Evolutionary conservation across 768 basidiomycete species (phyloP), one percentile per base, ranked within the genome.

Genomic region (Termitomyces sp.): DNA sequence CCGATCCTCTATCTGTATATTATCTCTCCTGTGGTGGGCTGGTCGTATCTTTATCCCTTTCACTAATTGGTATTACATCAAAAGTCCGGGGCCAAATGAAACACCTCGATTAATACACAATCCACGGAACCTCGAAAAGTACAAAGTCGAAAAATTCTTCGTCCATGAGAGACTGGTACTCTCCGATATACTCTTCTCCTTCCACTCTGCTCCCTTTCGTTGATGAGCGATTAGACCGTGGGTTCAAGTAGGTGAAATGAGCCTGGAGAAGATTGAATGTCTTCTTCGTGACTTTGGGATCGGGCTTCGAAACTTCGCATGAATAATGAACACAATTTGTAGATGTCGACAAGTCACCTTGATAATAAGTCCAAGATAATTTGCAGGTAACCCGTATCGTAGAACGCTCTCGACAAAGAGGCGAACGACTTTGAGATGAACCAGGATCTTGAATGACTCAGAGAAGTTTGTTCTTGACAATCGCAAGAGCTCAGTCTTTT

Each of bases 131-230:
- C 70, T 98, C 96, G 67, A 87, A 95, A 66, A 96, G 68, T 23
- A 98, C 92, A 65, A 98, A 99, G 71, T 96, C 93, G 68, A 89
- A 94, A 68, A 89, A 91, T 70, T 99, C 96, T 69, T 95, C 90
- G 67, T 99, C 97, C 79, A 99, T 82, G 37, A 99, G 73, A 12
- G 84, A 82, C 68, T 94, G 91, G 69, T 90, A 99, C 70, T 99
- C 96, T 61, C 94, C 96, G 14, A 82, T 79, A 55, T 92, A 87
- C 27, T 94, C 91, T 5, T 88, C 86, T 43, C 70, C 72, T 0
- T 71, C 73, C 9, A 64, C 65, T 60, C 74, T 75, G 60, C 71
- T 76, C 23, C 75, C 69, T 52, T 68, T 58, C 3, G 57, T 80
- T 17, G 72, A 73, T 11, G 72, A 73, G 11, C 75, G 71, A 57